These are phyloP conservation scores for Rubia peregrina DNA, from an alignment of 305 asterid species.

Conservation along the genomic window DNA sequence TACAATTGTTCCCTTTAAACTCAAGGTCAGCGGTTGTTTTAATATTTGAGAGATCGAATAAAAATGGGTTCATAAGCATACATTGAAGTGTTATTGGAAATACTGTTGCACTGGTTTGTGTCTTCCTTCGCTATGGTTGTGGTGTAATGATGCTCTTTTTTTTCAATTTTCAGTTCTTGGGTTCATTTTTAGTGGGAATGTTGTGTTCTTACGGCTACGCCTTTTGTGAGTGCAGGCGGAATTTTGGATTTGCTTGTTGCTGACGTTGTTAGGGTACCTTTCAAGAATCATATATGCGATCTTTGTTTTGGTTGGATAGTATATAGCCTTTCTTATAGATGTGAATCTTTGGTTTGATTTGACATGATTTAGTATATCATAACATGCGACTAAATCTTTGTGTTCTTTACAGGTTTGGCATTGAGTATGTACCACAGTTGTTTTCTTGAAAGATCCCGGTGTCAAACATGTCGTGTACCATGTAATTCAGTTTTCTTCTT, in stretches of 20 bases:
- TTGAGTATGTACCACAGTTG: slow-evolving; percentile 87
- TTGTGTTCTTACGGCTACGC: neutral
- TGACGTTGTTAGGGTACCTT: slow-evolving; percentile 70
- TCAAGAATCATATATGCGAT: slow-evolving; percentile 82
- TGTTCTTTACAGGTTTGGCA: slow-evolving; percentile 59
- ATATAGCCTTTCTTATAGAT: neutral
- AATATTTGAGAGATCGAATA: neutral
- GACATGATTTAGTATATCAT: neutral
- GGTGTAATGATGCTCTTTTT: slow-evolving; percentile 39
- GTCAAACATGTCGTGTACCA: slow-evolving; percentile 72
- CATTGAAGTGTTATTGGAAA: too few relatives aligned
- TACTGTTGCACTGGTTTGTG: slow-evolving; percentile 43
- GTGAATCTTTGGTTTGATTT: neutral
- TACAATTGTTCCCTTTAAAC: too few relatives aligned
- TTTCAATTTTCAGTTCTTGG: neutral
- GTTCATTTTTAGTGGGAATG: neutral
- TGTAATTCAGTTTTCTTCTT: slow-evolving; percentile 40
- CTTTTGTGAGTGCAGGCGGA: slow-evolving; percentile 47
- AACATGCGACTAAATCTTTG: neutral
- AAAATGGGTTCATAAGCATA: too few relatives aligned
- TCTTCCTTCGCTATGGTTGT: slow-evolving; percentile 84
- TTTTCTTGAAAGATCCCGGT: slow-evolving; percentile 86
- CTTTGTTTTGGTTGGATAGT: slow-evolving; percentile 56
- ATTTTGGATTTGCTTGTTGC: slow-evolving; percentile 76
- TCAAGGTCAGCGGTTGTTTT: neutral